Evolutionary conservation across 345 rosid species (phyloP).

Genomic region (Eucalyptus tenuipes): DNA sequence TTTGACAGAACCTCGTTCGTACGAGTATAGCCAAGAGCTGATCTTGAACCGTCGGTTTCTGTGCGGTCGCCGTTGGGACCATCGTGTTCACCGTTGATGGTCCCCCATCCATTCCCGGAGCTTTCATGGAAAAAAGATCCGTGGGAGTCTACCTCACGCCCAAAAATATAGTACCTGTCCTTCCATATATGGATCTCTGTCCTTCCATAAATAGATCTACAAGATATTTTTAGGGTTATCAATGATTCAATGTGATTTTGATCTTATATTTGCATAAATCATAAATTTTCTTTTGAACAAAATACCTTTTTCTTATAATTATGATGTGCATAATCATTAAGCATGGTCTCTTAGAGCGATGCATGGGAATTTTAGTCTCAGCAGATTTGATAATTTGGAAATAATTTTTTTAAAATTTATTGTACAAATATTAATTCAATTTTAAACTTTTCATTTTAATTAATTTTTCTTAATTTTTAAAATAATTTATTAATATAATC

Average conservation of each 20-base stretch:
- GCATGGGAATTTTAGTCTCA: neutral
- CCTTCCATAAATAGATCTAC: neutral
- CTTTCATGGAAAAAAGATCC: neutral
- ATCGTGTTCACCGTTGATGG: neutral
- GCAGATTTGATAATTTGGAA: neutral
- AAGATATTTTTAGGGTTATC: neutral
- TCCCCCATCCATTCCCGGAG: neutral
- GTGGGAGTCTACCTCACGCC: accelerated
- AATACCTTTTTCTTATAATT: neutral
- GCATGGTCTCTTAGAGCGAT: neutral
- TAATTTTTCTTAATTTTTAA: neutral
- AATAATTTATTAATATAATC: accelerated
- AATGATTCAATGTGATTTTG: neutral
- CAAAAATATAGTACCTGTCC: neutral
- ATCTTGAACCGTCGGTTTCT: neutral
- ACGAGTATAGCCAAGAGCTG: neutral
- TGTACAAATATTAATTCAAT: accelerated
- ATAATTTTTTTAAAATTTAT: neutral
- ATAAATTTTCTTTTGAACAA: neutral
- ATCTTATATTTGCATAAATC: neutral
- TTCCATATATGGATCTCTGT: accelerated
- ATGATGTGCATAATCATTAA: neutral
- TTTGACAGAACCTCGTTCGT: neutral
- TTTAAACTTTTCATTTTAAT: neutral
- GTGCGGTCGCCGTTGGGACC: neutral